phyloP scores from a whole-genome alignment of 129 eudicot species.

The Artemisia argyi region DNA sequence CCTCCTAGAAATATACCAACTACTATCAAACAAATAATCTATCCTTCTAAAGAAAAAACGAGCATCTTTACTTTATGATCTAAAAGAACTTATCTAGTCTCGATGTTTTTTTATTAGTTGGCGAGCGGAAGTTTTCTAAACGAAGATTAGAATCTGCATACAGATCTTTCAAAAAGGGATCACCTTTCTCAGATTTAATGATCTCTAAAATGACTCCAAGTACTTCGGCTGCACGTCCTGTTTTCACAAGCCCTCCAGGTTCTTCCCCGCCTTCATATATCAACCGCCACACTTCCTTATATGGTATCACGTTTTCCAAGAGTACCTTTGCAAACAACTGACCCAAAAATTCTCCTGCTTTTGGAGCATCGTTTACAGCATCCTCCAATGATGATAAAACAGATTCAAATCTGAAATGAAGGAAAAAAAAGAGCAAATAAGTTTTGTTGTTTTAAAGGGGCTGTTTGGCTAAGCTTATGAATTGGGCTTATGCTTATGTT shows the following conservation, averaged over 20 bases:
- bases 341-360: constrained; percentile 89
- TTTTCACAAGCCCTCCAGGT: constrained; percentile 64
- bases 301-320: constrained; percentile 57
- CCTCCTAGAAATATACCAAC: constrained; percentile 28
- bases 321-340: constrained; percentile 57
- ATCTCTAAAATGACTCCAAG: constrained; percentile 69
- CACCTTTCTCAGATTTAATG: constrained; percentile 72
- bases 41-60: constrained; percentile 35
- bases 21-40: constrained; percentile 25
- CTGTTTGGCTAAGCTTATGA: too few relatives aligned
- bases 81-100: constrained; percentile 83
- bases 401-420: constrained; percentile 64
- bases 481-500: too few relatives aligned
- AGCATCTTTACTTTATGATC: constrained; percentile 55
- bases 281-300: constrained; percentile 56
- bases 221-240: constrained; percentile 83
- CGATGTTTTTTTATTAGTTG: constrained; percentile 46
- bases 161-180: constrained; percentile 51
- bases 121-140: constrained; percentile 65
- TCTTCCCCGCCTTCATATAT: constrained; percentile 90
- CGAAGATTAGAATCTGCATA: constrained; percentile 41
- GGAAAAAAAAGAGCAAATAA: not conserved
- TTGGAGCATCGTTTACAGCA: constrained; percentile 87
- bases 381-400: constrained; percentile 76
- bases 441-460: not conserved